Evolutionary conservation across 805 yeast species (phyloP).

Genomic region (Metschnikowia arizonensis): DNA sequence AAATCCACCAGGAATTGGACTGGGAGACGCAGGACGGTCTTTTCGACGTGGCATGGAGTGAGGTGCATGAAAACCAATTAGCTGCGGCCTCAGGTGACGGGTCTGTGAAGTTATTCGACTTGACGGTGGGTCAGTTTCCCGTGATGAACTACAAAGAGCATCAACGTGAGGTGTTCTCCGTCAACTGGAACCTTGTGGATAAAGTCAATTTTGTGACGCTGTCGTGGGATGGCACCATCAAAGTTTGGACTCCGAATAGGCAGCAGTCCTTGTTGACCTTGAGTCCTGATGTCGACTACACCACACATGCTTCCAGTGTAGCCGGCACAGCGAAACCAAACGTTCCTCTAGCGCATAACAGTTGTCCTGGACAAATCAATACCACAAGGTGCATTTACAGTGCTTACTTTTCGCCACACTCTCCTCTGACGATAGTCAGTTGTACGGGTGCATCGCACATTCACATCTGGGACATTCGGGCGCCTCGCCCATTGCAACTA

Average conservation of each 20-base stretch:
- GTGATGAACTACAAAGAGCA: slow-evolving; percentile 76
- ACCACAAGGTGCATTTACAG: slow-evolving; percentile 68
- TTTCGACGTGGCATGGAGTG: slow-evolving; percentile 88
- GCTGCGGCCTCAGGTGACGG: slow-evolving; percentile 90
- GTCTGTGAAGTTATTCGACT: slow-evolving; percentile 74
- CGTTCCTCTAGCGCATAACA: slow-evolving; percentile 34
- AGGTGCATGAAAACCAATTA: slow-evolving; percentile 81
- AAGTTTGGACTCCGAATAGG: slow-evolving; percentile 70
- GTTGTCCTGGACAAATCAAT: slow-evolving; percentile 16
- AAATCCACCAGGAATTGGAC: slow-evolving; percentile 46
- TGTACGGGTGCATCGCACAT: slow-evolving; percentile 72
- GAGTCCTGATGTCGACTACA: slow-evolving; percentile 27
- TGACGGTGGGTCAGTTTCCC: slow-evolving; percentile 62
- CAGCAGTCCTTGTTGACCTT: slow-evolving; percentile 55
- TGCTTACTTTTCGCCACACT: slow-evolving; percentile 81
- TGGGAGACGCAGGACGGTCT: slow-evolving; percentile 94
- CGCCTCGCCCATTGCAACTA: slow-evolving; percentile 54
- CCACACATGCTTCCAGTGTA: slow-evolving; percentile 25
- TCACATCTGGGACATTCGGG: slow-evolving; percentile 78
- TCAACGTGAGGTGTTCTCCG: slow-evolving; percentile 64
- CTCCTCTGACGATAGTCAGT: slow-evolving; percentile 61
- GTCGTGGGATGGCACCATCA: slow-evolving; percentile 91
- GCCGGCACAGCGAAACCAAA: slow-evolving; percentile 24
- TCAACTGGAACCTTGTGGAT: slow-evolving; percentile 69
- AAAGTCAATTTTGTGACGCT: slow-evolving; percentile 68